Evolutionary conservation across 495 filamentous ascomycete species (phyloP), one percentile per base, ranked within the genome.

Genomic region (Tuber magnatum): DNA sequence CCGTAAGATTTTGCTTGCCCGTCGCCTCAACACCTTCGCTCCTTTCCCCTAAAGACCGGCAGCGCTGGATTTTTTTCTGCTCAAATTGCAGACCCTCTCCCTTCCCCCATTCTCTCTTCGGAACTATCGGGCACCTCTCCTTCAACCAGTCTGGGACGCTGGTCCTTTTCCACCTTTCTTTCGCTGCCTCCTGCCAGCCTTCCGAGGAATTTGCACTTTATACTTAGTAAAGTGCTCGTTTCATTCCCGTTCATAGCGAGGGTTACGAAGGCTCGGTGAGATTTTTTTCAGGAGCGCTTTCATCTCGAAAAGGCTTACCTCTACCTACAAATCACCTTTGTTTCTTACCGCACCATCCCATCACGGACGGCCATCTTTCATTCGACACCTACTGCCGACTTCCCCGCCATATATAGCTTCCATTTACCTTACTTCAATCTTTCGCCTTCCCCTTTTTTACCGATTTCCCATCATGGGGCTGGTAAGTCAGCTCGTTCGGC

Each of bases 401-500:
- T 69, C 72, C 68, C 32, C 51, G 73, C 68, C 77, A 70, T 75
- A 73, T 56, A 68, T 77, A 71, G 76, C 72, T 56, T 68, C 48
- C 70, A 46, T 76, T 70, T 75, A 39, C 71, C 70, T 76, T 74
- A 73, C 35, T 43, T 71, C 77, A 73, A 76, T n/a, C 70, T 69
- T 40, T 73, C 35, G 70, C 68, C 46, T 35, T 46, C 74, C 70
- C 73, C 74, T 73, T 73, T 41, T 72, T 76, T 44, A 69, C 51
- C 61, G 71, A 80, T 72, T 80, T 71, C 40, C 69, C 75, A 75
- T 40, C 35, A 91, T 92, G 90, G 87, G 89, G 75, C 86, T 91
- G 80, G 86, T 89, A 82, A 88, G 89, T 82, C 87, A 90, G 80
- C 82, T 92, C 71, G 84, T 85, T 72, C 90, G 91, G 85, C 87